These are phyloP conservation scores for Oryza officinalis DNA, from an alignment of 176 grass and related monocot species.

Conservation along the genomic window DNA sequence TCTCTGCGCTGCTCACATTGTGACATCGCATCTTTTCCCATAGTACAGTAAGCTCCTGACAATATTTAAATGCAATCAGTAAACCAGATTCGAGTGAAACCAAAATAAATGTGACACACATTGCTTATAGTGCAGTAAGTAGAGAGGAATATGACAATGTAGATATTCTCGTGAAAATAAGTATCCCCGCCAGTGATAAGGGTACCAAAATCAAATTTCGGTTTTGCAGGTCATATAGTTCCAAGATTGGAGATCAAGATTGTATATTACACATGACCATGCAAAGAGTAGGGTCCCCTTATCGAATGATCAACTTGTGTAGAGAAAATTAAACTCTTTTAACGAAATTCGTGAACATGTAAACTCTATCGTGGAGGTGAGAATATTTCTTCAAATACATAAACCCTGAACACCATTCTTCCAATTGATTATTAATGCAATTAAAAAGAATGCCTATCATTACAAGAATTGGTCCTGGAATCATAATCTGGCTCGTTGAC, in stretches of 20 bases:
- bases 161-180: not conserved
- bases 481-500: not conserved
- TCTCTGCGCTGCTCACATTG: constrained; percentile 60
- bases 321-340: not conserved
- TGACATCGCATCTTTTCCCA: constrained; percentile 97
- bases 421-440: too few relatives aligned
- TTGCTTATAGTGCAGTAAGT: not conserved
- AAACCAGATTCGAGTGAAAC: not conserved
- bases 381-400: not conserved
- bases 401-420: not conserved
- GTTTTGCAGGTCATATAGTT: not conserved
- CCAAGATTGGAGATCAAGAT: not conserved
- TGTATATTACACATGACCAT: not conserved
- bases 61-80: not conserved
- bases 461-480: not conserved
- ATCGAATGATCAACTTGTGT: not conserved
- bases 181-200: not conserved
- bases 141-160: not conserved
- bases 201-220: not conserved
- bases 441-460: too few relatives aligned
- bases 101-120: not conserved
- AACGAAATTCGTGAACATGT: not conserved
- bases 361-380: not conserved
- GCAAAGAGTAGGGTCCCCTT: not conserved
- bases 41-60: constrained; percentile 73